Percentiles rank a stretch among this genome's conserved stretches.
phyloP scores from a whole-genome alignment of 495 filamentous ascomycete species.

The Oleoguttula mirabilis region DNA sequence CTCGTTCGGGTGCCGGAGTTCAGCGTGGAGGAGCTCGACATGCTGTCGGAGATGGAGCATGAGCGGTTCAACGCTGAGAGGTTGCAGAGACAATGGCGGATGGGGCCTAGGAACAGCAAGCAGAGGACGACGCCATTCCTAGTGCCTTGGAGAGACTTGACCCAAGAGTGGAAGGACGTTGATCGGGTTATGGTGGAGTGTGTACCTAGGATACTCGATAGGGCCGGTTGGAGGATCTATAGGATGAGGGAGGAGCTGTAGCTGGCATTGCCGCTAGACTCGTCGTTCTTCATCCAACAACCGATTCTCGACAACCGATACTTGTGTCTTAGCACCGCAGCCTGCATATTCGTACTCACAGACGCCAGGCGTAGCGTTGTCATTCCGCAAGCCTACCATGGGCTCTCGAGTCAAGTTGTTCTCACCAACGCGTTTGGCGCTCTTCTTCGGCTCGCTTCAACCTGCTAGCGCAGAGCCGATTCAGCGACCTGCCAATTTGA shows the following conservation, averaged over 20 bases:
- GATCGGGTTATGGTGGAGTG: constrained; percentile 23
- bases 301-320: no score
- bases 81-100: constrained; percentile 20
- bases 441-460: no score
- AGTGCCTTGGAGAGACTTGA: constrained; percentile 20
- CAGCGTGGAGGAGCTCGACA: constrained; percentile 15
- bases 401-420: no score
- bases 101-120: constrained; percentile 15
- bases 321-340: no score
- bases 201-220: constrained; percentile 17
- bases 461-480: no score
- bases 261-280: no score
- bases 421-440: no score
- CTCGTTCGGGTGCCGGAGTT: constrained; percentile 15
- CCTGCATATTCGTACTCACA: no score
- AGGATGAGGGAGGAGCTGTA: constrained; percentile 16
- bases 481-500: no score
- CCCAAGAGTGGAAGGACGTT: constrained; percentile 22
- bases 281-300: no score
- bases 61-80: constrained; percentile 23
- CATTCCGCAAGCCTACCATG: no score
- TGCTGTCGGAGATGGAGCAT: constrained; percentile 21
- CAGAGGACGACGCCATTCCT: constrained; percentile 20
- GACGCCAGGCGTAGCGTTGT: no score
- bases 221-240: constrained; percentile 16